phyloP scores from a whole-genome alignment of 805 yeast genomes.

The Alloascoidea africana region DNA sequence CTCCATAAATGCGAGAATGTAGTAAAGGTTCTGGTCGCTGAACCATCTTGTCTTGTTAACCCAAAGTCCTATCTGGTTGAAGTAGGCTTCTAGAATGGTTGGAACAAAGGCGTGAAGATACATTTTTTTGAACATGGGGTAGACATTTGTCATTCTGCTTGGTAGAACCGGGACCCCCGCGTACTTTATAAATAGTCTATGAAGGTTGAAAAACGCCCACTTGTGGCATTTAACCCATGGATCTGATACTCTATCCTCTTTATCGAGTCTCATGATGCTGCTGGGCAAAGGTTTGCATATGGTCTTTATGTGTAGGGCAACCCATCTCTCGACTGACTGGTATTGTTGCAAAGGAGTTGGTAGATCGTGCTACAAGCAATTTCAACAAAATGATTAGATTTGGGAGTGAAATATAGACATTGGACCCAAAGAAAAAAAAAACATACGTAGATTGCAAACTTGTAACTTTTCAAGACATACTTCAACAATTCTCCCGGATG shows the following conservation, averaged over 20 bases:
- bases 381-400: neutral
- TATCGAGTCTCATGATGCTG: constrained; percentile 32
- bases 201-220: constrained; percentile 77
- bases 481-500: constrained; percentile 61
- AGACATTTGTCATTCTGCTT: neutral
- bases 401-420: neutral
- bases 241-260: constrained; percentile 32
- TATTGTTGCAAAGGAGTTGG: constrained; percentile 47
- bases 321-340: constrained; percentile 49
- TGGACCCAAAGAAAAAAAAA: neutral
- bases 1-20: constrained; percentile 39
- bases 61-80: constrained; percentile 63
- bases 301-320: constrained; percentile 56
- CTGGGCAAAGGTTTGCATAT: constrained; percentile 45
- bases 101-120: constrained; percentile 41
- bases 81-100: constrained; percentile 46
- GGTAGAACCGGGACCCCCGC: constrained; percentile 19
- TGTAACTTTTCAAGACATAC: constrained; percentile 59
- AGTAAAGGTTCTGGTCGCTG: constrained; percentile 17
- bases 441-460: constrained; percentile 39
- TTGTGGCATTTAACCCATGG: constrained; percentile 70
- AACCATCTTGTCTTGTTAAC: constrained; percentile 54
- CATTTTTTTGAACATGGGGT: neutral
- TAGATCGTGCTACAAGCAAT: constrained; percentile 35
- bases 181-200: constrained; percentile 57